Evolutionary conservation across 2,329 filamentous ascomycete genomes (phyloP), one percentile per base, ranked within the genome.

Genomic region (Penicillium rolfsii): DNA sequence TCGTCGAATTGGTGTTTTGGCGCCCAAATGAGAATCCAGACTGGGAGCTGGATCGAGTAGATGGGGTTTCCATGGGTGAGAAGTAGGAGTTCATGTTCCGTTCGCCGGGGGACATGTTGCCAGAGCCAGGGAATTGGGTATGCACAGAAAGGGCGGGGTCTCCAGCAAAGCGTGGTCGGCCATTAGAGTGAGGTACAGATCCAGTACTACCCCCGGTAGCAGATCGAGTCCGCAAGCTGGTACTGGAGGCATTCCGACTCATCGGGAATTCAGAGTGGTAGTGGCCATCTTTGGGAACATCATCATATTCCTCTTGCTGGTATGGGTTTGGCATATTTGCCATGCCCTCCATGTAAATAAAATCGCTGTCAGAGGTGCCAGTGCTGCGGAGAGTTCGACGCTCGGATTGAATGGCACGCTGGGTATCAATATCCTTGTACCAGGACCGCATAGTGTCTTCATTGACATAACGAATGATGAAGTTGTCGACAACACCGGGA

Each of bases 391-490:
- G 86, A 83, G 63, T 75, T 61, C 78, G 74, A 74, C 80, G 73
- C 72, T 79, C 73, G 83, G 79, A 81, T 87, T 87, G 79, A 68
- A 81, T 77, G 48, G 81, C 76, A 62, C 92, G 85, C 76, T 97
- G 93, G 2, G 80, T 83, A 66, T 96, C 91, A 28, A 97, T 87
- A 43, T 91, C 88, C 8, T 82, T 82, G 30, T 90, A 89, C 95
- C 95, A 99, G 74, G 94, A 97, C 77, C 90, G 93, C 88, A 98
- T 93, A 14, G 84, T 87, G 67, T 97, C 93, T 75, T 99, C 95
- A 62, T 94, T 95, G 54, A 87, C 85, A 76, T 97, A 98, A 67
- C 91, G 91, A 73, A 99, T 96, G 70, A 94, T 89, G 76, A 99
- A 98, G 73, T 96, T 97, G 74, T 99, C 94, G 35, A 97, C 93